phyloP scores from a whole-genome alignment of 768 basidiomycete species.

The Leccinellum luteum region DNA sequence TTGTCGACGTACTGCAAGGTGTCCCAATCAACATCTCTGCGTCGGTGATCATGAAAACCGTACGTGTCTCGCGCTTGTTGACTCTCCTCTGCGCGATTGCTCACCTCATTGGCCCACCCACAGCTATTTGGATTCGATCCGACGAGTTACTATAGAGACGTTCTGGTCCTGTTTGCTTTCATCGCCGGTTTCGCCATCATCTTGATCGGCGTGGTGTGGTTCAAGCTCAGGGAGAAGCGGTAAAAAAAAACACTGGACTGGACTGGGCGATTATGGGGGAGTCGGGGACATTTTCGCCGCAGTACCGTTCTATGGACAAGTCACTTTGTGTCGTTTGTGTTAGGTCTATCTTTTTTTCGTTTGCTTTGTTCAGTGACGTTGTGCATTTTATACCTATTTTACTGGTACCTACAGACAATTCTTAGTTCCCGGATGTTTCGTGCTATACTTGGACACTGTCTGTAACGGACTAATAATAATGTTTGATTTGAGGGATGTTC shows the following conservation, averaged over 20 bases:
- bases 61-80: slow-evolving; percentile 33
- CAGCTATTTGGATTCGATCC: slow-evolving; percentile 85
- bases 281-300: not conserved
- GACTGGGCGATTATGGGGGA: not conserved
- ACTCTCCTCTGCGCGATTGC: not conserved
- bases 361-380: not conserved
- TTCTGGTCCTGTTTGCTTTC: slow-evolving; percentile 83
- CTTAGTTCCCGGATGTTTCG: not conserved
- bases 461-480: too few relatives aligned
- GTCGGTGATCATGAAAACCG: slow-evolving; percentile 79
- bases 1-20: slow-evolving; percentile 72
- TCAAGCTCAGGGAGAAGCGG: slow-evolving; percentile 72
- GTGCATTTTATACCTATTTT: not conserved
- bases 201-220: slow-evolving; percentile 77
- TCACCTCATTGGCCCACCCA: not conserved
- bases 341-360: not conserved
- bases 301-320: too few relatives aligned
- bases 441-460: not conserved
- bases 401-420: not conserved
- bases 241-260: slow-evolving; percentile 31
- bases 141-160: slow-evolving; percentile 85
- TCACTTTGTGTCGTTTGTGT: not conserved
- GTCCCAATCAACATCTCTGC: slow-evolving; percentile 84
- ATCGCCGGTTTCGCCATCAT: slow-evolving; percentile 74
- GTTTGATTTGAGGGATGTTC: too few relatives aligned